phyloP scores from a whole-genome alignment of 768 basidiomycete genomes.

The Kwoniella dendrophila region DNA sequence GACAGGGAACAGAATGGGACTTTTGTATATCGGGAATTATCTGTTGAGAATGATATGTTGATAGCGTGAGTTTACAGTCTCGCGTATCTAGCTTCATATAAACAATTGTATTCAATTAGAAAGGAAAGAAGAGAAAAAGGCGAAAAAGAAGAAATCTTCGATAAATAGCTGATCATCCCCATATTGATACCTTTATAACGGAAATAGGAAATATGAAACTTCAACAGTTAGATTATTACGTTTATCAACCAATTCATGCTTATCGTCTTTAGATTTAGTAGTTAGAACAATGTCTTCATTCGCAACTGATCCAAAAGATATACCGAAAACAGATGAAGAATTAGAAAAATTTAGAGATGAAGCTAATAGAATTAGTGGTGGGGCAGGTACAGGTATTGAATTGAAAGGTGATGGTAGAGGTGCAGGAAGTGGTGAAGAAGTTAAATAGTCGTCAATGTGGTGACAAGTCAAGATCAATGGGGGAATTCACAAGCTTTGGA shows the following conservation, averaged over 20 bases:
- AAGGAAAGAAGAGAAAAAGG: too few species aligned
- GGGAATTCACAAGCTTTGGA: neutral
- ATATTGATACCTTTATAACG: too few species aligned
- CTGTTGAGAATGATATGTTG: constrained; percentile 68
- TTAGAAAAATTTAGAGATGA: constrained; percentile 27
- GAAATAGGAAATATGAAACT: constrained; percentile 60
- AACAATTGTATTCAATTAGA: too few species aligned
- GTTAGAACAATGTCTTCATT: constrained; percentile 80
- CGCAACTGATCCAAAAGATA: constrained; percentile 64
- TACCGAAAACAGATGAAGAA: constrained; percentile 33
- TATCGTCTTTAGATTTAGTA: constrained; percentile 86
- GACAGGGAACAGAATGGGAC: constrained; percentile 81
- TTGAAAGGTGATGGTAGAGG: constrained; percentile 46
- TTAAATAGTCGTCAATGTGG: constrained; percentile 12
- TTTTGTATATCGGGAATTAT: constrained; percentile 73
- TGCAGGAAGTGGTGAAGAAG: constrained; percentile 48
- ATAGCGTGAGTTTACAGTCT: constrained; percentile 67
- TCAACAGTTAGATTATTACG: constrained; percentile 82
- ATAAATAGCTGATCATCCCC: neutral
- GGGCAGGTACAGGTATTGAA: constrained; percentile 39
- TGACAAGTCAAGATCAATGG: neutral
- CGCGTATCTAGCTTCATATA: too few species aligned
- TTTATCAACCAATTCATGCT: constrained; percentile 78
- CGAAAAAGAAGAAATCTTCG: too few species aligned
- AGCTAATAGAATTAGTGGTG: constrained; percentile 22